Evolutionary conservation across 768 basidiomycete species (phyloP).

Genomic region (Tulasnella calospora): DNA sequence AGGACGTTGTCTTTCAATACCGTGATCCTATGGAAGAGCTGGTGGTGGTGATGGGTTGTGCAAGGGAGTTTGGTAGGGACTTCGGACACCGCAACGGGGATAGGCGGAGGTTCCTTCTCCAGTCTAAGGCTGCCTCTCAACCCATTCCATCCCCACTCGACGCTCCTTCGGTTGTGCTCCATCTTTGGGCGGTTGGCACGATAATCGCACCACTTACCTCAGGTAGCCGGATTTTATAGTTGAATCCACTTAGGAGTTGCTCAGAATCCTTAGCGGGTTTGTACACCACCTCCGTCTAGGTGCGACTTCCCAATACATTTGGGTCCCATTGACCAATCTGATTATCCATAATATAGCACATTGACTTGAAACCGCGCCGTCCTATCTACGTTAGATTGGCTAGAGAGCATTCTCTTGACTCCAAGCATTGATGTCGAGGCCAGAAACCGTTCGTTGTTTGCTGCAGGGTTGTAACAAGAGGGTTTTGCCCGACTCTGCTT

Average conservation of each 20-base stretch:
- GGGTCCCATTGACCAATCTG: too few relatives aligned
- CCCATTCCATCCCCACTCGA: neutral
- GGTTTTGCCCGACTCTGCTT: neutral
- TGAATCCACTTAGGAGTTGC: too few relatives aligned
- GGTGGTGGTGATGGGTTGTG: slow-evolving; percentile 2
- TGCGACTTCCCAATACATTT: too few relatives aligned
- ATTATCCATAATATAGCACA: too few relatives aligned
- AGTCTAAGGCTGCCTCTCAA: neutral
- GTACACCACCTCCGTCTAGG: too few relatives aligned
- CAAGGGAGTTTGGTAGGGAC: neutral
- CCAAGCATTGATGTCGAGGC: neutral
- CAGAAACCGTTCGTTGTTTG: neutral
- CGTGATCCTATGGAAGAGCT: neutral
- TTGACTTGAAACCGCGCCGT: neutral
- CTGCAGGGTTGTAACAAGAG: neutral
- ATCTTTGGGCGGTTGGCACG: neutral
- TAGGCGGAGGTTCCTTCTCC: neutral
- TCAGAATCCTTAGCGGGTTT: too few relatives aligned
- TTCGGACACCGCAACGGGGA: neutral
- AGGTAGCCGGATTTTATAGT: too few relatives aligned
- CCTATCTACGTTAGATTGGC: neutral
- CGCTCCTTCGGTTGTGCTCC: neutral
- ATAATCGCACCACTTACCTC: neutral
- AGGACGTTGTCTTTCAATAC: neutral
- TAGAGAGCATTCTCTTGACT: neutral